phyloP scores from a whole-genome alignment of 2,329 filamentous ascomycete genomes.

The Trichophaea hybrida region DNA sequence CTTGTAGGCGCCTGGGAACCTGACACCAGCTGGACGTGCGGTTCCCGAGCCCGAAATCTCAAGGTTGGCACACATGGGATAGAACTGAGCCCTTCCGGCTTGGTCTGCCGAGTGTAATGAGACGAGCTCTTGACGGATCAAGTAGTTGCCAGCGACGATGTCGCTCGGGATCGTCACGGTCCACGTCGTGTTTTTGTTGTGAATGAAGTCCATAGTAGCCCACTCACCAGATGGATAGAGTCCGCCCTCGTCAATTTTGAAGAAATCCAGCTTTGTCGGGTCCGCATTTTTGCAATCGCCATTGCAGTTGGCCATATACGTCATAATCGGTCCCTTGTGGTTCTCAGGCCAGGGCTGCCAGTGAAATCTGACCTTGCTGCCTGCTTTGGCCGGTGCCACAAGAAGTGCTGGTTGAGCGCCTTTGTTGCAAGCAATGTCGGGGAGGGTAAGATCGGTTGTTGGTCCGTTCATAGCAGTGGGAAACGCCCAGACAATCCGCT shows the following conservation, averaged over 20 bases:
- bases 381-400: constrained; percentile 35
- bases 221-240: constrained; percentile 32
- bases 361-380: constrained; percentile 35
- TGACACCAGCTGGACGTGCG: constrained; percentile 28
- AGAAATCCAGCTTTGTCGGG: constrained; percentile 34
- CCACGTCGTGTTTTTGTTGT: constrained; percentile 39
- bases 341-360: constrained; percentile 40
- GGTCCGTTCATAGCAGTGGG: constrained; percentile 34
- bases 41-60: constrained; percentile 32
- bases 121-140: constrained; percentile 31
- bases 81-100: constrained; percentile 31
- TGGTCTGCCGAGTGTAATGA: constrained; percentile 30
- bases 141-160: constrained; percentile 34
- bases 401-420: constrained; percentile 33
- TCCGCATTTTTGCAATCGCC: constrained; percentile 37
- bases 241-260: constrained; percentile 34
- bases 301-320: constrained; percentile 39
- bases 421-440: constrained; percentile 33
- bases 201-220: constrained; percentile 35
- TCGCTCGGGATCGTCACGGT: constrained; percentile 31
- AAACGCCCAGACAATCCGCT: constrained; percentile 23
- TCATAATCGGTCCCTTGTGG: constrained; percentile 38
- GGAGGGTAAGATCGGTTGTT: constrained; percentile 32
- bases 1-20: constrained; percentile 30
- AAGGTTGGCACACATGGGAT: constrained; percentile 32